Evolutionary conservation across 345 rosid species (phyloP).

Genomic region (Cochlearia excelsa): DNA sequence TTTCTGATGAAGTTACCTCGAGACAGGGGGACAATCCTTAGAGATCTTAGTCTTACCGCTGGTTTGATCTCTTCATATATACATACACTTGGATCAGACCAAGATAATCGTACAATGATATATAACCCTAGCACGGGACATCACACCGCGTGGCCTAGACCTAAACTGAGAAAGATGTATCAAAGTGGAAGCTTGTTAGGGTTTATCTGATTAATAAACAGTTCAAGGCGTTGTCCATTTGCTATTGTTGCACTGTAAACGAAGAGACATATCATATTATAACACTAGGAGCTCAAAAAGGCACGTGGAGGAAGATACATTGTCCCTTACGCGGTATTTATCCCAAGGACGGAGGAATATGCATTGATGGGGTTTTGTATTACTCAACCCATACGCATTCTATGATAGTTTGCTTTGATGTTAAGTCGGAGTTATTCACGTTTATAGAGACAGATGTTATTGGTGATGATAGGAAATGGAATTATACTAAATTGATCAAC

Average conservation of each 20-base stretch:
- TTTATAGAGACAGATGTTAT: background rate
- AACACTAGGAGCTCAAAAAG: background rate
- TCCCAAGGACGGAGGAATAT: background rate
- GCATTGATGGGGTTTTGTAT: slow-evolving; percentile 9
- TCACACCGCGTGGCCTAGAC: too few relatives aligned
- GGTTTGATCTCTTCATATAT: too few relatives aligned
- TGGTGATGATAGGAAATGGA: accelerated
- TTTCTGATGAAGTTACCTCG: too few relatives aligned
- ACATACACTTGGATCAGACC: too few relatives aligned
- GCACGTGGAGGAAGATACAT: background rate
- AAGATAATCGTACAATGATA: too few relatives aligned
- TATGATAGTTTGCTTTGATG: slow-evolving; percentile 1
- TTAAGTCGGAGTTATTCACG: slow-evolving; percentile 4
- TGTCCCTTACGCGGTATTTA: background rate
- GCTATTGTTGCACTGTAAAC: too few relatives aligned
- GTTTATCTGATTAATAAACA: background rate
- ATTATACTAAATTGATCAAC: background rate
- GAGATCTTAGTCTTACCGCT: too few relatives aligned
- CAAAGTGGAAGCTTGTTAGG: background rate
- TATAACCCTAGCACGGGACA: too few relatives aligned
- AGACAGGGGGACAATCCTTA: too few relatives aligned
- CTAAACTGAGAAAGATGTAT: too few relatives aligned
- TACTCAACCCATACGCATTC: background rate
- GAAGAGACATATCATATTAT: background rate
- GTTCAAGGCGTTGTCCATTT: background rate